phyloP scores from a whole-genome alignment of 108 stramenopile species.

The Cyclostephanos invisitatus region DNA sequence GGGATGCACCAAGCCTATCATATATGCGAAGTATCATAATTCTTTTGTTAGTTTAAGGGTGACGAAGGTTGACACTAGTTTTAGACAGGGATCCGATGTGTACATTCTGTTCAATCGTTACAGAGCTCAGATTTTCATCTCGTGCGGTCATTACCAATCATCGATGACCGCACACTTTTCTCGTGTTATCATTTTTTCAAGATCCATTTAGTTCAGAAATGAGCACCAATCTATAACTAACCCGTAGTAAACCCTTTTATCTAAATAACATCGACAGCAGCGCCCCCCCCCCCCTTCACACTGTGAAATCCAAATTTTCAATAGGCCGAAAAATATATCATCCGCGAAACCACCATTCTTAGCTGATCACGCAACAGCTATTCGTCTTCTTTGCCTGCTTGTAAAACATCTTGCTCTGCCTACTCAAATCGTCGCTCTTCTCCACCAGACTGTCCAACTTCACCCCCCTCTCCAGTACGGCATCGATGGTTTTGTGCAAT shows the following conservation, averaged over 20 bases:
- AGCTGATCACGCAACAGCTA: slow-evolving; percentile 95
- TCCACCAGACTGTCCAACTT: slow-evolving; percentile 98
- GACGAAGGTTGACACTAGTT: no score
- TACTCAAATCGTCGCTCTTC: slow-evolving; percentile 92
- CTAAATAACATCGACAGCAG: background rate
- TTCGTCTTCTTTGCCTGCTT: slow-evolving; percentile 99
- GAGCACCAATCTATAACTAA: no score
- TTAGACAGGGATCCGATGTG: no score
- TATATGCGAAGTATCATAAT: no score
- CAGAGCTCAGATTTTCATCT: no score
- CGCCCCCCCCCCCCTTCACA: background rate
- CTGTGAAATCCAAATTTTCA: background rate
- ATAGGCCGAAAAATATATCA: background rate
- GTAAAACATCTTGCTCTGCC: slow-evolving; percentile 99
- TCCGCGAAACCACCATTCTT: background rate
- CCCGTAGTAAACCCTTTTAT: background rate
- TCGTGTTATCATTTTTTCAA: background rate
- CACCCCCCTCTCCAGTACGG: slow-evolving; percentile 95
- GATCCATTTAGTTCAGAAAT: background rate
- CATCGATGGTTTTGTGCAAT: slow-evolving; percentile 98
- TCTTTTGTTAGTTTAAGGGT: no score
- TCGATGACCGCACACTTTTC: background rate
- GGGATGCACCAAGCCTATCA: no score
- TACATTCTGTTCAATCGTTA: no score
- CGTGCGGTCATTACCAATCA: background rate